These are phyloP conservation scores for Vararia minispora DNA, from an alignment of 768 basidiomycete species.

Conservation along the genomic window DNA sequence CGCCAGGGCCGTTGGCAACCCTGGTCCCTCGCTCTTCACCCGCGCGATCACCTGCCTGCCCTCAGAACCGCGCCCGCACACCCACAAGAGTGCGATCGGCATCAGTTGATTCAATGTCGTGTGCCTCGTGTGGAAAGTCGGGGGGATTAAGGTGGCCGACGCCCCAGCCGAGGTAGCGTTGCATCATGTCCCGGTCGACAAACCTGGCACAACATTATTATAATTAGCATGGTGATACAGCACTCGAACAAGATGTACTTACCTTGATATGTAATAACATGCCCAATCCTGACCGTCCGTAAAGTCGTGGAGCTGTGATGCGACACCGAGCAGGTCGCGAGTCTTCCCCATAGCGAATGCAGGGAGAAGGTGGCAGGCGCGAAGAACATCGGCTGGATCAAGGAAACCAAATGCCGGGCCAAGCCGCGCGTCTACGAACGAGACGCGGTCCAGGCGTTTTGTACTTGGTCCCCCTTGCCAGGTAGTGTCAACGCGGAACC, in stretches of 20 bases:
- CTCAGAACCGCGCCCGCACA: too few species aligned
- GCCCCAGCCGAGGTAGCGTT: constrained; percentile 10
- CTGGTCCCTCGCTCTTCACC: too few species aligned
- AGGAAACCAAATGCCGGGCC: constrained; percentile 32
- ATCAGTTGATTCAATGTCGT: too few species aligned
- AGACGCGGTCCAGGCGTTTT: constrained; percentile 24
- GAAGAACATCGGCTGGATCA: constrained; percentile 29
- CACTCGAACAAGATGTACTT: background rate
- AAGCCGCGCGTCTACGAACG: constrained; percentile 22
- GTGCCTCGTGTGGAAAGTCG: background rate
- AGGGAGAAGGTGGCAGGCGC: constrained; percentile 31
- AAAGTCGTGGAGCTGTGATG: background rate
- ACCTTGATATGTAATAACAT: background rate
- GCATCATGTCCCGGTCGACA: constrained; percentile 15
- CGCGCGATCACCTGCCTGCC: too few species aligned
- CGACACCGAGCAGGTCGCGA: background rate
- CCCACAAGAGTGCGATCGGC: too few species aligned
- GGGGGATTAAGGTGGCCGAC: constrained; percentile 10
- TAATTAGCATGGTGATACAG: too few species aligned
- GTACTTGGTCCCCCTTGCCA: background rate
- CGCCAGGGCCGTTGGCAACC: too few species aligned
- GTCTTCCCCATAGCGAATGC: constrained; percentile 17
- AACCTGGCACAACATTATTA: constrained; percentile 4
- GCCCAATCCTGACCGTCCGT: too few species aligned
- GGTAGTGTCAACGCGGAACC: background rate